Base-by-base conservation (phyloP, 1,139 yeast species). In the Yamadazyma buinensis region DNA sequence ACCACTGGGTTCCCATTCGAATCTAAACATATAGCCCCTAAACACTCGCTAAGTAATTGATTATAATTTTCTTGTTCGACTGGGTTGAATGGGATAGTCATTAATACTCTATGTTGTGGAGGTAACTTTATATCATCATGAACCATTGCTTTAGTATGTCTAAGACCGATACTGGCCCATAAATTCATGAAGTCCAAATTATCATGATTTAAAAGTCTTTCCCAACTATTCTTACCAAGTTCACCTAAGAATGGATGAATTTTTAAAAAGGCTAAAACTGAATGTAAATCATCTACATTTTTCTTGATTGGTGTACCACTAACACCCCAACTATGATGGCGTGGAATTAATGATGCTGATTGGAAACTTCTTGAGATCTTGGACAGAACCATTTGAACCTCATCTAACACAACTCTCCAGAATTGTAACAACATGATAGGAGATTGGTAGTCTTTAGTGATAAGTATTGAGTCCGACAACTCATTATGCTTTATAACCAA, bases 241-340 rank as follows among this genome's bases (percentile, higher is more conserved):
- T 56, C 64, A 22, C 61, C 59, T 19, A 52, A 47, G 46, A 86
- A 84, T 0, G 97, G 97, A 32, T 67, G 67, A 20, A 77, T 57
- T 40, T 81, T 68, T 41, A 88, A 59, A 49, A 86, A 90, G 13
- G 76, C 70, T 25, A 88, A 54, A 7, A 87, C 68, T 0, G 95
- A 83, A 36, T 74, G 78, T 37, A 88, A 62, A 56, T 90, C 96
- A 30, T 64, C 61, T 38, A 85, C 59, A 30, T 75, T 67, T 43
- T 75, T 77, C 43, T 79, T 77, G 9, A 88, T 83, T 0, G 97
- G 95, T 0, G 98, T 92, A 6, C 98, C 98, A 0, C 95, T 84
- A 1, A 88, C 96, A 7, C 95, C 96, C 97, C 97, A 92, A 0
- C 95, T 79, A 59, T 92, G 97, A 34, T 77, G 75, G 35, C 96